These are phyloP conservation scores for Trichoderma sp. DNA, from an alignment of 2,329 filamentous ascomycete genomes.

Conservation along the genomic window DNA sequence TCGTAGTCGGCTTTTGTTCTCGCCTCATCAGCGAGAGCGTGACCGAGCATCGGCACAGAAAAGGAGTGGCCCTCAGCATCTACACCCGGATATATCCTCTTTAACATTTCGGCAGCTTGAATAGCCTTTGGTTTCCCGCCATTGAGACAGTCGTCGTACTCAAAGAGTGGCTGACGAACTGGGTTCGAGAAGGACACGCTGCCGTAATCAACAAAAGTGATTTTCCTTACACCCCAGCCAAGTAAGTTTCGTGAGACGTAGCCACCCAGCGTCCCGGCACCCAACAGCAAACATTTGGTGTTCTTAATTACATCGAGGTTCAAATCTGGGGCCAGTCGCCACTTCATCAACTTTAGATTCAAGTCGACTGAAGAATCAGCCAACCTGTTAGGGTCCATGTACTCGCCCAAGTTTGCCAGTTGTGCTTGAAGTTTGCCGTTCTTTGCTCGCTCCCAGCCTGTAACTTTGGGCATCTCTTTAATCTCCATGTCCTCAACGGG, in stretches of 20 bases:
- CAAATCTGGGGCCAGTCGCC: conserved; percentile 86
- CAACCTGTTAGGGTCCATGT: conserved; percentile 84
- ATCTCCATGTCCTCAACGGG: conserved; percentile 42
- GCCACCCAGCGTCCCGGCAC: conserved; percentile 87
- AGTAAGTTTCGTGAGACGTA: conserved; percentile 91
- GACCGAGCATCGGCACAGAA: conserved; percentile 92
- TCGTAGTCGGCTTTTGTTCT: conserved; percentile 73
- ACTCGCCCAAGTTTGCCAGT: conserved; percentile 79
- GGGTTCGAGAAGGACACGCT: conserved; percentile 94
- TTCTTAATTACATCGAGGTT: conserved; percentile 86
- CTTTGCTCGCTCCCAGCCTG: conserved; percentile 88
- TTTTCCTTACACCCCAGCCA: conserved; percentile 93
- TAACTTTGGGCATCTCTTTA: conserved; percentile 75
- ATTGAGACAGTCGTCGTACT: conserved; percentile 81
- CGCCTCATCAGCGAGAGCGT: conserved; percentile 72
- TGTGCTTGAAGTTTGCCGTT: conserved; percentile 74
- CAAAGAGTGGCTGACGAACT: conserved; percentile 88
- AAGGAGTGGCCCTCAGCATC: conserved; percentile 76
- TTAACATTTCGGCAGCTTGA: conserved; percentile 74
- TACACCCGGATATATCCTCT: conserved; percentile 86
- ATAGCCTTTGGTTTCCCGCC: conserved; percentile 82
- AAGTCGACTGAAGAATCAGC: conserved; percentile 94
- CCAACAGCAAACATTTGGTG: conserved; percentile 85
- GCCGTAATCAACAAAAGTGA: conserved; percentile 94
- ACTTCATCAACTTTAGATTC: conserved; percentile 98